Base-by-base conservation (phyloP, 345 rosid genomes). In the Geranium rotundifolium region DNA sequence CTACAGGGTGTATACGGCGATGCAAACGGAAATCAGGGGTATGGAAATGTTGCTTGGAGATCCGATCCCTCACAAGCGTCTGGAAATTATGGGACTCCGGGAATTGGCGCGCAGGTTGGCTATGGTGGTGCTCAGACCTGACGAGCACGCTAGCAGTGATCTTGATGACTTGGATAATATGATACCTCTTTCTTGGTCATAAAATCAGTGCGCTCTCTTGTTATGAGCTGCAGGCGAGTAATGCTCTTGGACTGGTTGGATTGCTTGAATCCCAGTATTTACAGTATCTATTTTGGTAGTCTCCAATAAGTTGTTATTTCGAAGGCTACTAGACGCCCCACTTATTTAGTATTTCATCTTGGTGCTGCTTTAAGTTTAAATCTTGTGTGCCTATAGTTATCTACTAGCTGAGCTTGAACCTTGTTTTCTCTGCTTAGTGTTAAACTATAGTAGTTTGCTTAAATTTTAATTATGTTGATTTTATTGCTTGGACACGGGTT, bases 71-170 rank as follows among this genome's bases (percentile, higher is more conserved):
- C 95, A 50, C 95, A 85, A 77, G 82, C 71, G 54, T 77, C 95
- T 66, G 89, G 86, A 69, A 81, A 76, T 60, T 90, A 91, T 70
- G 88, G 86, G 56, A 67, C 70, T 66, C 92, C 72, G 70, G 69
- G 73, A 56, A 80, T 75, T 67, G 91, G 80, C 68, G 72, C 86
- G 74, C 85, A 84, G 69, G 87, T 84, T 66, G 90, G 85, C 20
- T 90, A 88, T 69, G 84, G 87, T 59, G 82, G 86, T 66, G 80
- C 81, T 64, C 83, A 82, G 62, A 82, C 81, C 39, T 72, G 84
- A 64, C 93, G 87, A 82, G 82, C 79, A 55, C 95, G 85, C 69
- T 90, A 89, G 69, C 89, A 89, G 76, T 89, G 86, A 85, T 74
- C 46, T 23, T 23, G 27, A 23, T 23, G 27, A 23, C 27, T 23